Evolutionary conservation across 2,329 filamentous ascomycete species (phyloP), one percentile per base, ranked within the genome.

Genomic region (Pseudocercospora fijiensis): DNA sequence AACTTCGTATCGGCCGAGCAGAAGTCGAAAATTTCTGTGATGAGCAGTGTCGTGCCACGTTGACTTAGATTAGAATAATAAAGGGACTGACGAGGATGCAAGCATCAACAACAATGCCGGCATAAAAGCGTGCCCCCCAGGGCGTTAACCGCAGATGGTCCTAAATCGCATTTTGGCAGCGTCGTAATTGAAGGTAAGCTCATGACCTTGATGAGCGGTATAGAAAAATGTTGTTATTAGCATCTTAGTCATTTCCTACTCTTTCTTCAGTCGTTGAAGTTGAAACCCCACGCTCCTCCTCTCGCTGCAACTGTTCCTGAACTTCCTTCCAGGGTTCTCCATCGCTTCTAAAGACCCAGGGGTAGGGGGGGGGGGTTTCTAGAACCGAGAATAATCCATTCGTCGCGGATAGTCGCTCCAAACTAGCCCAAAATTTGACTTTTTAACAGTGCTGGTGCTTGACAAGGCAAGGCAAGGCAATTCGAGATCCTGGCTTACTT

Each of bases 191-290:
- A 60, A 64, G 24, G 43, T 47, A 24, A 47, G 43, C n/a, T 47
- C 4, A 47, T 10, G 79, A 85, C 68, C 73, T 86, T 20, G 7
- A 20, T 47, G 22, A 13, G 43, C 10, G 7, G n/a, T 7, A 24
- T 8, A 28, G 24, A 16, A 52, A 16, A 4, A 52, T 7, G n/a
- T 52, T 4, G 22, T 24, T 80, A 78, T 7, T 84, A 65, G 22
- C 79, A 80, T 62, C 73, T 87, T 1, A 78, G 75, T 3, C 82
- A 85, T 65, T 86, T 86, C 73, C 77, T 85, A 0, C 76, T 86
- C 10, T 81, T 83, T 63, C 75, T n/a, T n/a, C n/a, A n/a, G n/a
- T n/a, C n/a, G n/a, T n/a, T n/a, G n/a, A 83, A 18, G 77, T 85
- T 86, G 22, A 80, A 80, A 20, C 9, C 82, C 0, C n/a, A n/a